Conservation (phyloP, 371 early-diverging fungal species). For the Mortierella sp. region DNA sequence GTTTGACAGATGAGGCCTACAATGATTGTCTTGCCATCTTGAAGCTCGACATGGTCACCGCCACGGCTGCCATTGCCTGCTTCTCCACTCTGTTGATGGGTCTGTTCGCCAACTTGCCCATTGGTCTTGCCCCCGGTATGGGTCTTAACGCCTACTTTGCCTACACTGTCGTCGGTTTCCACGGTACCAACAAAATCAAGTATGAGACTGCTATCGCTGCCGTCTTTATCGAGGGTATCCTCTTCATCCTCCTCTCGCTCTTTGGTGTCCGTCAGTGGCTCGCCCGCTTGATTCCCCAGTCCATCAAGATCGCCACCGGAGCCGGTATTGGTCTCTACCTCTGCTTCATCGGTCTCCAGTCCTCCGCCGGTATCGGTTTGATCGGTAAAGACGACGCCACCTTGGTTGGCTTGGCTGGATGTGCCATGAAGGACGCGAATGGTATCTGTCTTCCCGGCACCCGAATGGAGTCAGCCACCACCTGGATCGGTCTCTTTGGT, state of each 20-base stretch:
- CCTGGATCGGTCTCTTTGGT: slow-evolving; percentile 85
- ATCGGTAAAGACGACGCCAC: slow-evolving; percentile 73
- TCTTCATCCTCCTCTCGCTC: slow-evolving; percentile 80
- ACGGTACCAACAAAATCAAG: slow-evolving; percentile 78
- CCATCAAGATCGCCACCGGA: slow-evolving; percentile 82
- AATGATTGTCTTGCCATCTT: slow-evolving; percentile 68
- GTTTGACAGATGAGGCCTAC: slow-evolving; percentile 67
- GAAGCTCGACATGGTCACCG: slow-evolving; percentile 82
- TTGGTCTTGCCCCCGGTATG: slow-evolving; percentile 89
- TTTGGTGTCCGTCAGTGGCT: slow-evolving; percentile 87
- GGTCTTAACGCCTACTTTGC: slow-evolving; percentile 89
- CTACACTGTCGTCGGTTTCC: slow-evolving; percentile 86
- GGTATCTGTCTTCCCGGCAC: slow-evolving; percentile 66
- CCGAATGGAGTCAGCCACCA: slow-evolving; percentile 75
- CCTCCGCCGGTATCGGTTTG: slow-evolving; percentile 84
- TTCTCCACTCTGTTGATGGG: slow-evolving; percentile 75
- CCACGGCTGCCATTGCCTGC: slow-evolving; percentile 77
- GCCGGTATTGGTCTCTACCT: slow-evolving; percentile 88
- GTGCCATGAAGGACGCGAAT: slow-evolving; percentile 60
- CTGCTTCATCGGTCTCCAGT: slow-evolving; percentile 83
- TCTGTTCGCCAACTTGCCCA: slow-evolving; percentile 80
- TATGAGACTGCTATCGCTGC: slow-evolving; percentile 83
- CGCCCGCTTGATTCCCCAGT: slow-evolving; percentile 79
- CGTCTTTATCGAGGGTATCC: slow-evolving; percentile 86
- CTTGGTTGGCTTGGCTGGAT: slow-evolving; percentile 79